Conservation (phyloP, 805 yeast genomes). For the Geotrichum ghanense region DNA sequence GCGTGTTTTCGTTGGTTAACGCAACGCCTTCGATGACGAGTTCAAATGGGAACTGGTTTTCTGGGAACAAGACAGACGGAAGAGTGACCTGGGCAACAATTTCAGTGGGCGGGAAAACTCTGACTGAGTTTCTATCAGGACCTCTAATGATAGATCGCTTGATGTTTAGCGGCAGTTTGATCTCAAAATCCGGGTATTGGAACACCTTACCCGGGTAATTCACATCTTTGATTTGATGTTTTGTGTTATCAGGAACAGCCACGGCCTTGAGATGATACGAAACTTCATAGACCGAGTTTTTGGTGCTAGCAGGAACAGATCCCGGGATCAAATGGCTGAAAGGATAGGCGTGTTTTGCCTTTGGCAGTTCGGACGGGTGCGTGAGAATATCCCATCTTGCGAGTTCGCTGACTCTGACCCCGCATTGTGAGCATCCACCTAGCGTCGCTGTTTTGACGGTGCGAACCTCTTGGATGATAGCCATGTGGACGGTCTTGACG, state of each 20-base stretch:
- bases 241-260: constrained; percentile 16
- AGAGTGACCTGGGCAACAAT: constrained; percentile 77
- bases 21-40: constrained; percentile 52
- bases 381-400: constrained; percentile 84
- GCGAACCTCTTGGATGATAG: constrained; percentile 58
- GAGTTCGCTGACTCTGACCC: constrained; percentile 42
- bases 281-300: constrained; percentile 49
- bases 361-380: constrained; percentile 42
- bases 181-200: constrained; percentile 22
- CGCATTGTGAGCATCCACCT: constrained; percentile 59
- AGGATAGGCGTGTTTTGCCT: constrained; percentile 78
- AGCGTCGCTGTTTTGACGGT: constrained; percentile 13
- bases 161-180: constrained; percentile 55
- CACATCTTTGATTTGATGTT: constrained; percentile 16
- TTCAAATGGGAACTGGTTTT: constrained; percentile 75
- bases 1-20: constrained; percentile 21
- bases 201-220: constrained; percentile 18
- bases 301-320: constrained; percentile 63
- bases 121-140: constrained; percentile 71
- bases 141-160: constrained; percentile 70
- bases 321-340: constrained; percentile 88
- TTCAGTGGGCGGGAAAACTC: constrained; percentile 94
- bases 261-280: constrained; percentile 66
- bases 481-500: constrained; percentile 48
- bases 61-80: constrained; percentile 84